Base-by-base conservation (phyloP, 768 basidiomycete genomes). In the Phallus indusiatus region DNA sequence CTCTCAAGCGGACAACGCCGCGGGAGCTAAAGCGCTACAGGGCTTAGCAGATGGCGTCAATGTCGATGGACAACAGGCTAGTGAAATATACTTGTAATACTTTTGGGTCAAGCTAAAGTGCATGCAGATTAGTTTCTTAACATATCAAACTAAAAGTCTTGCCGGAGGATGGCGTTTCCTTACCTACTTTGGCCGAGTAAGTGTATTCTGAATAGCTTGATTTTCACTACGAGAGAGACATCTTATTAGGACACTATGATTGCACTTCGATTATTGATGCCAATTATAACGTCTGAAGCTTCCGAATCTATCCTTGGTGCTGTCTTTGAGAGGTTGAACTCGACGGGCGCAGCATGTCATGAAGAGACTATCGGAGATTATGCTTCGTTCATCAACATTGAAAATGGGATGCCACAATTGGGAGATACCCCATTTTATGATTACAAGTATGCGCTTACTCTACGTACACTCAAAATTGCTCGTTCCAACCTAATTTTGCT, bases 111-210 rank as follows among this genome's bases (percentile, higher is more conserved):
- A 20, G 2, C 5, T 36, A 33, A 42, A 28, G 20, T 33, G 17
- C 14, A 28, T 9, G 4, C 34, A 59, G 57, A 67, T 73, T 9
- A 74, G 75, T 1, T 77, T 77, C 63, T 64, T 77, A 55, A 68
- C 74, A 1, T 77, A 73, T 58, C 48, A 65, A 24, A 62, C 74
- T 48, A 75, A 75, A 61, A 74, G 74, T 55, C 69, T 73, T 5
- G 76, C 75, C 8, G 76, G 76, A 3, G 76, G 76, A 35, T 77
- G 75, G 75, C 65, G 75, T 49, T 77, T 77, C 65, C 63, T 77
- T 56, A 77, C 76, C 11, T 59, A 59, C 50, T 59, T 59, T 18
- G 57, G 57, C 8, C n/a, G 57, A 18, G 71, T 72, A 60, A 16
- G 65, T 42, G n/a, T 42, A 17, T 33, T 37, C 24, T 20, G 42